These are phyloP conservation scores for Chondrus crispus DNA, from an alignment of 23 red algal species.

Conservation along the genomic window DNA sequence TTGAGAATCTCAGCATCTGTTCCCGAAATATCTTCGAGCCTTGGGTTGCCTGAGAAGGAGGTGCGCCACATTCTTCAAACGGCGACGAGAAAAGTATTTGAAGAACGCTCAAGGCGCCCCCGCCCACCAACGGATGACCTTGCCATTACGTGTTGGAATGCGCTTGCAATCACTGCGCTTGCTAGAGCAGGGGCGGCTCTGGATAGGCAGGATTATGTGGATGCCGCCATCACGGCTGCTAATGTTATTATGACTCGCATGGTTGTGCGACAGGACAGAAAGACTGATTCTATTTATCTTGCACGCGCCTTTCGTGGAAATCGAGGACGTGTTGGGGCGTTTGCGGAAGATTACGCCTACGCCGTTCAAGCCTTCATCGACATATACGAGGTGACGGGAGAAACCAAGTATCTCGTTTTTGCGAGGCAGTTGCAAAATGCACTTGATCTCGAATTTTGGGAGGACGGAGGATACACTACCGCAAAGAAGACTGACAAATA, in stretches of 20 bases:
- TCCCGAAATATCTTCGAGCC: constrained; percentile 14
- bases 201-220: constrained; percentile 48
- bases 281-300: constrained; percentile 28
- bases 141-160: constrained; percentile 61
- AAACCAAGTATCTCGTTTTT: constrained; percentile 45
- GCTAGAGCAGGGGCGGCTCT: constrained; percentile 41
- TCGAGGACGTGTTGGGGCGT: constrained; percentile 48
- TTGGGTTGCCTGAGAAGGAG: constrained; percentile 3
- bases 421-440: constrained; percentile 70
- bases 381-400: constrained; percentile 57
- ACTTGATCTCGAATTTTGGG: constrained; percentile 63
- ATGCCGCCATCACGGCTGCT: constrained; percentile 44
- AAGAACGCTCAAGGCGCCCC: constrained; percentile 26
- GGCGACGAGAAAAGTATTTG: constrained; percentile 12
- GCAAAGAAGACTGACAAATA: constrained; percentile 27
- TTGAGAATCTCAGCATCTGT: constrained; percentile 27
- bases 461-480: constrained; percentile 66
- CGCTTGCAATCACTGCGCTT: constrained; percentile 50
- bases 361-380: constrained; percentile 68
- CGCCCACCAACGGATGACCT: constrained; percentile 63
- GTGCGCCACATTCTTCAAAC: constrained; percentile 4
- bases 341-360: constrained; percentile 77
- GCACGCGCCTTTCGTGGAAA: constrained; percentile 55
- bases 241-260: constrained; percentile 41
- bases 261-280: constrained; percentile 34